Percentiles rank a stretch among this genome's conserved stretches.
Conservation (phyloP, 208 protist genomes). For the Leishmania amazonensis region DNA sequence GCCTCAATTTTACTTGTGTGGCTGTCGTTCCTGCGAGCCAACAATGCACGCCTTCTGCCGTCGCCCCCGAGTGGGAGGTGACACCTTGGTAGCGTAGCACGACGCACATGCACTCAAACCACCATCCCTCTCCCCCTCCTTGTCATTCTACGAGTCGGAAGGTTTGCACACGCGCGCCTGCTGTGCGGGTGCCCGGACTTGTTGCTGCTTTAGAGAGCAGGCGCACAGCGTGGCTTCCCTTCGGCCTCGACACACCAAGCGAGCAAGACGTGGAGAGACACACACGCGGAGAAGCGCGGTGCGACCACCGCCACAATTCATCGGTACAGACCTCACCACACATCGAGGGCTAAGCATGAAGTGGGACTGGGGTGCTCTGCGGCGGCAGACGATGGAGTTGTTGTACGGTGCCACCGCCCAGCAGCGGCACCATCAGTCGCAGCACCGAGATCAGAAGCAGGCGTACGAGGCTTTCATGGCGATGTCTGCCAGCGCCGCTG, state of each 20-base stretch:
- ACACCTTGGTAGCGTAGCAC: background rate
- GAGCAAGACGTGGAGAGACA: background rate
- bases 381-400: conserved; percentile 11
- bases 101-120: background rate
- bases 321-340: background rate
- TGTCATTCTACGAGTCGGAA: background rate
- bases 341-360: background rate
- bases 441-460: conserved; percentile 12
- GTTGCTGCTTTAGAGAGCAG: background rate
- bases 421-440: conserved; percentile 50
- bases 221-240: background rate
- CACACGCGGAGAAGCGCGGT: background rate
- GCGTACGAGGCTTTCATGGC: conserved; percentile 7
- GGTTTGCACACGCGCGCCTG: background rate
- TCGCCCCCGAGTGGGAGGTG: background rate
- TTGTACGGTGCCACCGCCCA: conserved; percentile 12
- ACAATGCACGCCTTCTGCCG: background rate
- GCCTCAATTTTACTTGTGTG: background rate
- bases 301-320: background rate
- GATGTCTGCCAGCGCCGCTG: background rate
- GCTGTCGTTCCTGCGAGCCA: background rate
- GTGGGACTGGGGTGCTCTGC: background rate
- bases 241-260: background rate
- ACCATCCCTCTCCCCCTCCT: background rate
- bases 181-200: background rate